phyloP scores from a whole-genome alignment of 2,329 filamentous ascomycete genomes.

The Eurotiales sp. region DNA sequence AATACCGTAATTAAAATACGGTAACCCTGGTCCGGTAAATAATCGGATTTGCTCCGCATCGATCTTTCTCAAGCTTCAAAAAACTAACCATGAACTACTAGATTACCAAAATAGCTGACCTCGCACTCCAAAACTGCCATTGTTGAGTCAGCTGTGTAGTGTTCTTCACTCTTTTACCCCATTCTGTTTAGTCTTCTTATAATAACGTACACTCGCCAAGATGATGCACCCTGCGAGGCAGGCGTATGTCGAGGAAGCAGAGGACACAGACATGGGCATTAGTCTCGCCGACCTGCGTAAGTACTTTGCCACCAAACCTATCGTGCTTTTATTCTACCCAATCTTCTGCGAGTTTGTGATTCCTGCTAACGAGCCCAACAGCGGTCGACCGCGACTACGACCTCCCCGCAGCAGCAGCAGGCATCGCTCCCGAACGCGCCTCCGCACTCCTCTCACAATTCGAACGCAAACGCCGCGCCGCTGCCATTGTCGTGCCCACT shows the following conservation, averaged over 20 bases:
- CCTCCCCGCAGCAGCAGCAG: conserved; percentile 61
- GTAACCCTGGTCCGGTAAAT: too few species aligned
- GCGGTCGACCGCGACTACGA: conserved; percentile 81
- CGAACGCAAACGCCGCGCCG: conserved; percentile 82
- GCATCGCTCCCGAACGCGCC: conserved; percentile 73
- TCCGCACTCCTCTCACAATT: conserved; percentile 85
- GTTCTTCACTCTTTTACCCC: too few species aligned
- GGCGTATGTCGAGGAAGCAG: conserved; percentile 84
- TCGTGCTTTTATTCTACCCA: neutral
- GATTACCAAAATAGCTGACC: too few species aligned
- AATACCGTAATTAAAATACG: too few species aligned
- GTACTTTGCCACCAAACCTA: too few species aligned
- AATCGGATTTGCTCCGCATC: too few species aligned
- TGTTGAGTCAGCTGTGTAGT: too few species aligned
- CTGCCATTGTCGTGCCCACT: conserved; percentile 86
- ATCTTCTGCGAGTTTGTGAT: too few species aligned
- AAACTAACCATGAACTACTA: too few species aligned
- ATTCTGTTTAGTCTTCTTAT: too few species aligned
- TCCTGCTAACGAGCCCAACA: conserved; percentile 23
- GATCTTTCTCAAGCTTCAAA: too few species aligned
- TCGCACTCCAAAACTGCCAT: too few species aligned
- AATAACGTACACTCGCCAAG: conserved; percentile 20
- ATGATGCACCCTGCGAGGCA: conserved; percentile 82
- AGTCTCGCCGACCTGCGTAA: conserved; percentile 62
- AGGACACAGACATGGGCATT: conserved; percentile 56